phyloP scores from a whole-genome alignment of 768 basidiomycete species.

The Steccherinum ochraceum region DNA sequence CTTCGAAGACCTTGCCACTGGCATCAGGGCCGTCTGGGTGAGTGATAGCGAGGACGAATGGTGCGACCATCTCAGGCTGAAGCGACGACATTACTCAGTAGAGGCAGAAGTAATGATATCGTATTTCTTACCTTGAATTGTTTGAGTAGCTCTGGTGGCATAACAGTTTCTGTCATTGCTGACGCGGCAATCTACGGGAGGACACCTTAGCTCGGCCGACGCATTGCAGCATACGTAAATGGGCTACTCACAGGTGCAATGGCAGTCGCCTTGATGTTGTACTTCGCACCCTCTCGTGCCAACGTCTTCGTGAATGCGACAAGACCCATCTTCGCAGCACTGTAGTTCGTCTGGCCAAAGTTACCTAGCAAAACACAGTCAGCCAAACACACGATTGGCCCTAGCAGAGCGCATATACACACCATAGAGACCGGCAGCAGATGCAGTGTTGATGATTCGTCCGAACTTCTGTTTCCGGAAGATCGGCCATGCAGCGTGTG shows the following conservation, averaged over 20 bases:
- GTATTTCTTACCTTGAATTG: slow-evolving; percentile 55
- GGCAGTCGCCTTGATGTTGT: slow-evolving; percentile 79
- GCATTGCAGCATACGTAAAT: background rate
- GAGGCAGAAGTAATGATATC: no score
- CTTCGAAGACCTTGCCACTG: slow-evolving; percentile 81
- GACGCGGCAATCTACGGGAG: slow-evolving; percentile 83
- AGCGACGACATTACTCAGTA: slow-evolving; percentile 2
- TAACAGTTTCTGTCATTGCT: slow-evolving; percentile 90
- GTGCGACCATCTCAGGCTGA: slow-evolving; percentile 88
- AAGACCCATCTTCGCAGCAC: slow-evolving; percentile 96
- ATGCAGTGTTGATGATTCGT: slow-evolving; percentile 89
- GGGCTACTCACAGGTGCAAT: slow-evolving; percentile 78
- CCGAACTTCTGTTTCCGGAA: slow-evolving; percentile 96
- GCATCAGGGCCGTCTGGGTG: slow-evolving; percentile 81
- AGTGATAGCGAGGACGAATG: slow-evolving; percentile 82
- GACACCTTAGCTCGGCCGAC: no score
- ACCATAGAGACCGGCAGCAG: slow-evolving; percentile 93
- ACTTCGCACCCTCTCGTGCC: slow-evolving; percentile 88
- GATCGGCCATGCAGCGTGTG: slow-evolving; percentile 93
- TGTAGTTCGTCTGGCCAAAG: slow-evolving; percentile 97
- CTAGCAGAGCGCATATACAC: slow-evolving; percentile 14
- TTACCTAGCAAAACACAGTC: slow-evolving; percentile 50
- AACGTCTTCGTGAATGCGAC: slow-evolving; percentile 90
- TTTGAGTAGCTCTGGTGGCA: slow-evolving; percentile 91
- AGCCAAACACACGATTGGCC: background rate